Conservation (phyloP, 805 yeast species). For the Komagataella populi region DNA sequence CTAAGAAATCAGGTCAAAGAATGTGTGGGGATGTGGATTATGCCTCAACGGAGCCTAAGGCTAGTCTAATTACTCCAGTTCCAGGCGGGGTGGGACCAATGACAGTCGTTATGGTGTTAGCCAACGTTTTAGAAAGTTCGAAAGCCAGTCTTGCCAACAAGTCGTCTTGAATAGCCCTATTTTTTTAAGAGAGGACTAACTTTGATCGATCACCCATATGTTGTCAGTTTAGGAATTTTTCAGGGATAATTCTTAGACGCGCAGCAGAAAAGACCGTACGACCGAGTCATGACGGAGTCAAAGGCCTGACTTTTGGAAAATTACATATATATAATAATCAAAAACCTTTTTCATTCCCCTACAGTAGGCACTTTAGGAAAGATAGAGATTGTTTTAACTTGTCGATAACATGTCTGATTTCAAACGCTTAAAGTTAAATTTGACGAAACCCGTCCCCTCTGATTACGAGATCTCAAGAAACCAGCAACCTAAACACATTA, state of each 20-base stretch:
- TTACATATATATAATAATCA: neutral
- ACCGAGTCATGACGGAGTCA: neutral
- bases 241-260: neutral
- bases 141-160: slow-evolving; percentile 6
- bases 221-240: neutral
- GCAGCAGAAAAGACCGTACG: neutral
- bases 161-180: slow-evolving; percentile 2
- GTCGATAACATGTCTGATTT: slow-evolving; percentile 15
- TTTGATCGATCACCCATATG: neutral
- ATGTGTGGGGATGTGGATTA: slow-evolving; percentile 95
- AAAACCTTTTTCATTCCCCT: neutral
- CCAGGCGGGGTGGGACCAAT: slow-evolving; percentile 99
- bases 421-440: slow-evolving; percentile 21
- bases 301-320: neutral
- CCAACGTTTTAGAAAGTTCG: slow-evolving; percentile 76
- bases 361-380: neutral
- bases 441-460: slow-evolving; percentile 64
- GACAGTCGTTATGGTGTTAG: slow-evolving; percentile 94
- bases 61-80: slow-evolving; percentile 79
- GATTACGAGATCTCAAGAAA: slow-evolving; percentile 84
- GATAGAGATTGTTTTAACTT: neutral
- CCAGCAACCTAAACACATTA: slow-evolving; percentile 76
- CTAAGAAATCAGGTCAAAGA: slow-evolving; percentile 64
- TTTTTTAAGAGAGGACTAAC: neutral
- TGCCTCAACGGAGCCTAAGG: slow-evolving; percentile 46